A percentile compares a stretch with the other conserved stretches of the same genome.
Conservation (phyloP, 2,329 filamentous ascomycete genomes). For the Sordariomycetes sp. region DNA sequence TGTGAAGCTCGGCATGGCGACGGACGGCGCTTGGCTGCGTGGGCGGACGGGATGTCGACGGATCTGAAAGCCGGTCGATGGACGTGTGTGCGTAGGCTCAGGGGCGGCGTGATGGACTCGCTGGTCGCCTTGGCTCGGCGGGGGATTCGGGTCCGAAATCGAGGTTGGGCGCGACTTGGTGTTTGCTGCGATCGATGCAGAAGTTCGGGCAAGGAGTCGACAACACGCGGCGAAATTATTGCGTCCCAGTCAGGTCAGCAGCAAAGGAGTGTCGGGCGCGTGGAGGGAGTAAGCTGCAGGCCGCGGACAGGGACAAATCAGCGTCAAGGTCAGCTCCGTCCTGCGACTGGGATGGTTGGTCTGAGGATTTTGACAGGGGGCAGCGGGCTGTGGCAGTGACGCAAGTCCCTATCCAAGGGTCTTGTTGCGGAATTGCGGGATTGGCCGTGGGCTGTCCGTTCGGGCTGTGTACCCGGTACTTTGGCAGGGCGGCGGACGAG, state of each 20-base stretch:
- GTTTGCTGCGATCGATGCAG: neutral
- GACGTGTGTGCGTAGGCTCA: neutral
- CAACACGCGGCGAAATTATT: neutral
- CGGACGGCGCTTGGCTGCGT: neutral
- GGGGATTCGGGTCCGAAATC: neutral
- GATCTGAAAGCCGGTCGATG: neutral
- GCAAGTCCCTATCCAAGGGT: neutral
- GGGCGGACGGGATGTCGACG: neutral
- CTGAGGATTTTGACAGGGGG: neutral
- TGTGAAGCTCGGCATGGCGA: conserved; percentile 74
- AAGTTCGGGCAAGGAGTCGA: neutral
- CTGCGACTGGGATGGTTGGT: neutral
- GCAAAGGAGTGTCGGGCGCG: neutral
- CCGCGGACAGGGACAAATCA: neutral
- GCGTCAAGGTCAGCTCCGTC: neutral
- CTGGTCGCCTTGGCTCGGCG: neutral
- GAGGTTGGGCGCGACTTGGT: neutral
- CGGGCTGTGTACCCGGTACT: neutral
- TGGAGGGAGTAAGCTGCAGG: neutral
- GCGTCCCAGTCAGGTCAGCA: neutral
- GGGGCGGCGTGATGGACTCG: neutral
- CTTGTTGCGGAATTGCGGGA: neutral
- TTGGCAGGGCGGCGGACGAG: neutral
- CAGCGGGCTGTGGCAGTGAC: neutral
- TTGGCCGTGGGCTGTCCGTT: too few relatives aligned